Base-by-base conservation (phyloP, 257 asterid genomes). In the Ilex asprella region DNA sequence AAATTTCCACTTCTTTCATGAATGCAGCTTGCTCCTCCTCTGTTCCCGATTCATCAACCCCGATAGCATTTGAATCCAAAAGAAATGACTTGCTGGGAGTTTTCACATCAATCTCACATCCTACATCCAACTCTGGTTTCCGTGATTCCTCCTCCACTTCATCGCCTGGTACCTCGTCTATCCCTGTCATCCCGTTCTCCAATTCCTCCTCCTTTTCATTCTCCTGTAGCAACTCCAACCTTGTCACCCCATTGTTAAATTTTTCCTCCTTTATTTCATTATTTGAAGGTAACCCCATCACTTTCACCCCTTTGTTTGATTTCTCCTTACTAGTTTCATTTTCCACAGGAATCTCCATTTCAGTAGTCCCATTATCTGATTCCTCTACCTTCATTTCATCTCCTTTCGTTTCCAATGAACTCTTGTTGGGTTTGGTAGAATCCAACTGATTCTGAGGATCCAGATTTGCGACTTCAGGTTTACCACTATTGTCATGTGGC, bases 1-100 rank as follows among this genome's bases (percentile, higher is more conserved):
- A 90, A 55, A 68, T 68, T 55, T 87, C 95, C 50, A 87, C 73
- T 75, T 85, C 97, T 76, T 81, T 82, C 84, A 84, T 77, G 76
- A 90, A 90, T 13, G 79, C 86, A 46, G 79, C 84, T 70, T 85
- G 93, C 58, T 90, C 95, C 80, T 83, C 96, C 72, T 81, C 89
- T 2, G 85, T 82, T 50, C 91, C 97, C 16, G 86, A 63, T 70
- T 84, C 97, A 65, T 86, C 79, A 59, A 71, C 87, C 16, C 75
- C 75, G 44, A 58, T 76, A 60, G 75, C 86, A 78, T 78, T 68
- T 43, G 72, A 61, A 69, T 86, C 95, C 60, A 78, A 73, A 2
- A 85, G 78, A 67, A 82, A 86, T 30, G 81, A 67, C 64, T 79
- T 83, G 11, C 78, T 39, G 52, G 83, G 67, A 53, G 74, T 67